phyloP scores from a whole-genome alignment of 495 filamentous ascomycete species.

The Trichocladium antarcticum region DNA sequence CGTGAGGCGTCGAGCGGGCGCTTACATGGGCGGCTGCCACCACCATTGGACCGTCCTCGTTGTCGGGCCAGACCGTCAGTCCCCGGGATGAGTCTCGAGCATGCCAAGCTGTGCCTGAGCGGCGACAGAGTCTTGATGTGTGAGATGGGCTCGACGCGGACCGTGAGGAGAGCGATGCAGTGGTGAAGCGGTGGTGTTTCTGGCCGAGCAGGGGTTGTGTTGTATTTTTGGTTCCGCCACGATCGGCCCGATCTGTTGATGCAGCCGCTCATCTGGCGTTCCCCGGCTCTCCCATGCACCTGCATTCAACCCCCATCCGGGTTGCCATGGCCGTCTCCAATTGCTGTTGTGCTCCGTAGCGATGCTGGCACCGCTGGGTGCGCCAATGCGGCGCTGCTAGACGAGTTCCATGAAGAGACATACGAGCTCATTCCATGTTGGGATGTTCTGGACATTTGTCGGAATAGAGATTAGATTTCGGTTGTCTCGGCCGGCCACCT shows the following conservation, averaged over 20 bases:
- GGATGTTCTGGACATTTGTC: too few species aligned
- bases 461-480: too few species aligned
- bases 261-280: constrained; percentile 7
- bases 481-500: too few species aligned
- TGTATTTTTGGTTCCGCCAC: neutral
- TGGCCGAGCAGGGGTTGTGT: neutral
- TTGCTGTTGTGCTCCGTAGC: neutral
- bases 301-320: neutral
- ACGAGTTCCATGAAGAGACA: too few species aligned
- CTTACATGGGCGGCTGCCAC: constrained; percentile 22
- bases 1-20: constrained; percentile 20
- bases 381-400: neutral
- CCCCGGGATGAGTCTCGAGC: neutral
- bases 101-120: neutral
- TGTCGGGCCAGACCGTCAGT: constrained; percentile 2
- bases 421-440: too few species aligned
- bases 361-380: neutral
- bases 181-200: neutral
- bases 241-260: constrained; percentile 1
- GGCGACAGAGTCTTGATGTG: neutral
- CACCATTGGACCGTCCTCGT: constrained; percentile 17
- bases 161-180: neutral
- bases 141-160: neutral
- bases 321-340: neutral
- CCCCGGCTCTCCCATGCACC: neutral